Conservation (phyloP, 208 protist species). For the Crithidia sp. region DNA sequence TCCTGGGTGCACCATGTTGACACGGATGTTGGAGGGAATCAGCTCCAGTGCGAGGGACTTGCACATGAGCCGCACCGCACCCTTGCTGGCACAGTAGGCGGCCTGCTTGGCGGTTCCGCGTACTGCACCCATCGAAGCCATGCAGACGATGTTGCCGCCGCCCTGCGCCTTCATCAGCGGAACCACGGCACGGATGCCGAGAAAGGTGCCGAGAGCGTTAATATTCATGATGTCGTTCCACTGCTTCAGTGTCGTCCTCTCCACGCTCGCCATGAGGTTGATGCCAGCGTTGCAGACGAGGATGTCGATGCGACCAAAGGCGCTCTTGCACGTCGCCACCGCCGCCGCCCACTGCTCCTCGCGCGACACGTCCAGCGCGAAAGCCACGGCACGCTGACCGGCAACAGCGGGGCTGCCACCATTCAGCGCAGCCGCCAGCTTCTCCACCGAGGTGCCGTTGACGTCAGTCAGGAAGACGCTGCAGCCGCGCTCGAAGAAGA, state of each 20-base stretch:
- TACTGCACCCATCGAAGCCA: neutral
- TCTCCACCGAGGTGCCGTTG: neutral
- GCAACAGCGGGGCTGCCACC: neutral
- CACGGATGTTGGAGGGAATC: neutral
- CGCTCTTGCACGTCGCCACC: neutral
- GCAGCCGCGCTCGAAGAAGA: neutral
- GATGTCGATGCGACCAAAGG: constrained; percentile 7
- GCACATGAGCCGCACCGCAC: neutral
- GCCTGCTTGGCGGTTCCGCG: neutral
- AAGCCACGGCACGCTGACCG: neutral
- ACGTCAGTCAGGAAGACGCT: neutral
- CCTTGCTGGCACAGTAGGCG: neutral
- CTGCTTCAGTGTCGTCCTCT: neutral
- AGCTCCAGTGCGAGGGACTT: neutral
- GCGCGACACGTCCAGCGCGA: neutral
- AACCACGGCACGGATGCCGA: neutral
- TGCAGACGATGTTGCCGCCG: neutral
- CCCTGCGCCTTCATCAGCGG: neutral
- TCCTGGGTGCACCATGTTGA: neutral
- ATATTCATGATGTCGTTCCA: neutral
- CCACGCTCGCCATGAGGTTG: neutral
- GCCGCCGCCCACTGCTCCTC: constrained; percentile 1
- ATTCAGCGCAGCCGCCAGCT: neutral
- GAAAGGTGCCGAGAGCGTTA: neutral
- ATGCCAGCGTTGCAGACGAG: constrained; percentile 1